phyloP scores from a whole-genome alignment of 2,329 filamentous ascomycete genomes.

The Nigrospora osmanthi region DNA sequence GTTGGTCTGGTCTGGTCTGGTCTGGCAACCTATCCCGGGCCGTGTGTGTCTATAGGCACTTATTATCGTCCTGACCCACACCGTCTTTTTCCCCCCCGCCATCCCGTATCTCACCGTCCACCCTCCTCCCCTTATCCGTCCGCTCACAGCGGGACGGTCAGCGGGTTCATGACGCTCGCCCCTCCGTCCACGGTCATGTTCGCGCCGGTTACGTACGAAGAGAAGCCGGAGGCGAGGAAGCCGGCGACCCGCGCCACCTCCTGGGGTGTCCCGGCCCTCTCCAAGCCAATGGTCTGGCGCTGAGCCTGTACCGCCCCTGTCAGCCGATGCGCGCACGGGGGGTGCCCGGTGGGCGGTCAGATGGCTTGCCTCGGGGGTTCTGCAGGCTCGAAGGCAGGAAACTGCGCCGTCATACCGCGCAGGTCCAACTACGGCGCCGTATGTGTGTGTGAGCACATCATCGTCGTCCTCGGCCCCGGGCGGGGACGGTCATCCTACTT shows the following conservation, averaged over 20 bases:
- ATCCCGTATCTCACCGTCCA: no score
- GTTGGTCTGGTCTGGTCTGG: no score
- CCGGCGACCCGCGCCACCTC: slow-evolving; percentile 54
- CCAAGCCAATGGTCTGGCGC: slow-evolving; percentile 45
- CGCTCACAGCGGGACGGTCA: slow-evolving; percentile 17
- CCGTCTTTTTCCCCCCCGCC: no score
- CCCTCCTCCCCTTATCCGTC: no score
- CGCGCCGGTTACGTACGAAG: slow-evolving; percentile 52
- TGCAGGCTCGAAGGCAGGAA: no score
- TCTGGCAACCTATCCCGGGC: no score
- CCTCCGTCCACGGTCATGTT: slow-evolving; percentile 58
- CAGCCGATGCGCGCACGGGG: slow-evolving; percentile 1
- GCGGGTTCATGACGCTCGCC: slow-evolving; percentile 33
- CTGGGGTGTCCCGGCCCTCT: slow-evolving; percentile 46
- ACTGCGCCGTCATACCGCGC: slow-evolving; percentile 10
- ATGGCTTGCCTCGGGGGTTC: background rate
- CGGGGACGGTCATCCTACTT: slow-evolving; percentile 15
- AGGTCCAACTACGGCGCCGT: slow-evolving; percentile 32
- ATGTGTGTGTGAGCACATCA: background rate
- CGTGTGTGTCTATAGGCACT: no score
- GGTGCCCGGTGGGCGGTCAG: slow-evolving; percentile 6
- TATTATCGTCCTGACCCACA: no score
- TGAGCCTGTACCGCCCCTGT: slow-evolving; percentile 9
- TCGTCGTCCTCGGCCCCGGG: background rate
- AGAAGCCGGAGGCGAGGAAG: slow-evolving; percentile 56